These are phyloP conservation scores for Cladosporium sp. DNA, from an alignment of 2,329 filamentous ascomycete genomes.

Conservation along the genomic window DNA sequence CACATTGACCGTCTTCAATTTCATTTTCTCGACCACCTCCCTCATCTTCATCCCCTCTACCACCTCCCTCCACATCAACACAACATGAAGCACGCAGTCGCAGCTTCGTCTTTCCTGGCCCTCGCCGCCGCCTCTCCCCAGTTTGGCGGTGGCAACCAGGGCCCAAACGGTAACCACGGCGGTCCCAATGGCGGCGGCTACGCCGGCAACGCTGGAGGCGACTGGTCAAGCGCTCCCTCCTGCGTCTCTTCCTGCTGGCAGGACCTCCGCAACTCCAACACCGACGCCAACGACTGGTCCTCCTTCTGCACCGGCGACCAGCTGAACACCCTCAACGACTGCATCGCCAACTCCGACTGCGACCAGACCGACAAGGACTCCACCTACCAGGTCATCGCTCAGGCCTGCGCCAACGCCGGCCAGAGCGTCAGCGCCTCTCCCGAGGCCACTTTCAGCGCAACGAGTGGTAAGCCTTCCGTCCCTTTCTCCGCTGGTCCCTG, in stretches of 20 bases:
- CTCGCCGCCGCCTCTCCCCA: constrained; percentile 12
- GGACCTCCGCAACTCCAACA: constrained; percentile 11
- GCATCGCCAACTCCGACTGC: constrained; percentile 20
- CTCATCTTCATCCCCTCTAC: background rate
- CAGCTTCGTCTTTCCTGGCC: constrained; percentile 6
- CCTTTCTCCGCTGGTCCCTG: constrained; percentile 8
- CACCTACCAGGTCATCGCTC: constrained; percentile 23
- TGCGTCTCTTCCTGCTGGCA: constrained; percentile 12
- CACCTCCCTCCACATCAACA: background rate
- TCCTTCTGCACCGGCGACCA: constrained; percentile 19
- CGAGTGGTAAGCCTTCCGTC: constrained; percentile 16
- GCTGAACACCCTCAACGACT: constrained; percentile 19
- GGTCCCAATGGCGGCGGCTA: background rate
- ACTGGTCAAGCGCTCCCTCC: constrained; percentile 3
- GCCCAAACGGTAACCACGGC: background rate
- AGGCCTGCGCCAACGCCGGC: constrained; percentile 25
- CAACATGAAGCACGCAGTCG: constrained; percentile 10
- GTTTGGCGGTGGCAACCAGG: constrained; percentile 3
- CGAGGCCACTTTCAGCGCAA: constrained; percentile 21
- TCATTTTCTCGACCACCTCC: background rate
- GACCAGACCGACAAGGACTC: constrained; percentile 19
- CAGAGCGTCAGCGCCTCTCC: constrained; percentile 19
- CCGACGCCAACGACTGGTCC: constrained; percentile 14
- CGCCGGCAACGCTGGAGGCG: background rate
- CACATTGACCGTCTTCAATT: background rate